Base-by-base conservation (phyloP, 2,329 filamentous ascomycete genomes). In the Colletotrichum camelliae region DNA sequence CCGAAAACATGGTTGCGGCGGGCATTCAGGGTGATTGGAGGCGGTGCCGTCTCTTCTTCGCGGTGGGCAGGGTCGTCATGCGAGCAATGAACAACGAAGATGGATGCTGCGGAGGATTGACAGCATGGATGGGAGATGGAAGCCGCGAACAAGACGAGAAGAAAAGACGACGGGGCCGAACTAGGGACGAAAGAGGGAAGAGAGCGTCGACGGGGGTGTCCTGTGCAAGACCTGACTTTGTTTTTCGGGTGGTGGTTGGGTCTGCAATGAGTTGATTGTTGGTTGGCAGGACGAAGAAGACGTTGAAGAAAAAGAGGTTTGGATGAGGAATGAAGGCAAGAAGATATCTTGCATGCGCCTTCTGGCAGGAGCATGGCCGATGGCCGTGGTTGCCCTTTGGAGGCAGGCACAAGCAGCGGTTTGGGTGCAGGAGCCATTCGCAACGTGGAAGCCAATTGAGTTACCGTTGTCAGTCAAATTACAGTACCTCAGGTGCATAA, bases 151-250 rank as follows among this genome's bases (percentile, higher is more conserved):
- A 72, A 48, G 73, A 73, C 55, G 69, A 48, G 43, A 75, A 75
- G 62, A 73, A 73, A 55, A 73, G 70, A 73, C 57, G 69, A 75
- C 18, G 39, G 66, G 39, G 21, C 55, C 62, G 55, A 68, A 68
- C 24, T 67, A 68, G 73, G 69, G 73, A 75, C 69, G 69, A 75
- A 75, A 64, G 73, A 62, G 64, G 67, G 55, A 62, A 57, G 31
- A 72, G 21, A 68, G 33, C 18, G 61, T 37, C 68, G 55, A 69
- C 67, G 35, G 55, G 67, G 67, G 67, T 69, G 33, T 58, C 55
- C 37, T 64, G 67, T 27, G 57, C 35, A 48, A 29, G 35, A 35
- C 31, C 15, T 60, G 29, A 29, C 24, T 9, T 29, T 29, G 21
- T n/a, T 31, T 61, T 7, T 27, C 12, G 58, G 58, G 29, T 39